Conservation (phyloP, 768 basidiomycete genomes). For the Mycena haematopus region DNA sequence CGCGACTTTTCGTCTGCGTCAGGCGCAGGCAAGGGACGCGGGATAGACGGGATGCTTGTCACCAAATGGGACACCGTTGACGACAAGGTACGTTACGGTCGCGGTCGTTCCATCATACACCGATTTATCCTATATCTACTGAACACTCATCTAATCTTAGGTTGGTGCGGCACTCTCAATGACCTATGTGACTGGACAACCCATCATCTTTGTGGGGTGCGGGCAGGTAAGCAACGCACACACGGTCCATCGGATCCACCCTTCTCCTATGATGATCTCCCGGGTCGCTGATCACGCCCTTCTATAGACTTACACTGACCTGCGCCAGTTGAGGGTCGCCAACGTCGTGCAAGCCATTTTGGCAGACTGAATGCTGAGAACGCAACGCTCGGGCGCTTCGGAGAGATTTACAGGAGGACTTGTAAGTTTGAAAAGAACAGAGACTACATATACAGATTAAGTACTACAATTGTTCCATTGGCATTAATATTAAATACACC, state of each 20-base stretch:
- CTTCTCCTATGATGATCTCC: constrained; percentile 6
- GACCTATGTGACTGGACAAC: constrained; percentile 99
- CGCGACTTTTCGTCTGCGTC: constrained; percentile 88
- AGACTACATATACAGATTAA: neutral
- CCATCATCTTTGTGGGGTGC: constrained; percentile 97
- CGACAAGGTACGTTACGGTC: constrained; percentile 82
- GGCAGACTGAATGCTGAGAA: constrained; percentile 56
- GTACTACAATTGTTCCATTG: neutral
- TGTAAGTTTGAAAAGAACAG: neutral
- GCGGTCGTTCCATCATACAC: neutral
- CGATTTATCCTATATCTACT: neutral
- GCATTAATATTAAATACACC: neutral
- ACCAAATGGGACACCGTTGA: constrained; percentile 99
- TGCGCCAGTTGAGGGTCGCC: constrained; percentile 86
- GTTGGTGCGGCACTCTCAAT: constrained; percentile 98
- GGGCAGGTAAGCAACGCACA: constrained; percentile 71
- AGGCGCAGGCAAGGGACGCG: constrained; percentile 74
- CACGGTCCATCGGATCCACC: neutral
- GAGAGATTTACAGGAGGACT: neutral
- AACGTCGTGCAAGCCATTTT: constrained; percentile 96
- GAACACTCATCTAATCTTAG: constrained; percentile 44
- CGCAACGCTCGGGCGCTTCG: neutral
- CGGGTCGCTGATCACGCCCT: constrained; percentile 19
- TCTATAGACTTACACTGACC: constrained; percentile 90
- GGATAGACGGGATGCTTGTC: constrained; percentile 97